phyloP scores from a whole-genome alignment of 2,329 filamentous ascomycete species.

The Zymoseptoria ardabiliae region DNA sequence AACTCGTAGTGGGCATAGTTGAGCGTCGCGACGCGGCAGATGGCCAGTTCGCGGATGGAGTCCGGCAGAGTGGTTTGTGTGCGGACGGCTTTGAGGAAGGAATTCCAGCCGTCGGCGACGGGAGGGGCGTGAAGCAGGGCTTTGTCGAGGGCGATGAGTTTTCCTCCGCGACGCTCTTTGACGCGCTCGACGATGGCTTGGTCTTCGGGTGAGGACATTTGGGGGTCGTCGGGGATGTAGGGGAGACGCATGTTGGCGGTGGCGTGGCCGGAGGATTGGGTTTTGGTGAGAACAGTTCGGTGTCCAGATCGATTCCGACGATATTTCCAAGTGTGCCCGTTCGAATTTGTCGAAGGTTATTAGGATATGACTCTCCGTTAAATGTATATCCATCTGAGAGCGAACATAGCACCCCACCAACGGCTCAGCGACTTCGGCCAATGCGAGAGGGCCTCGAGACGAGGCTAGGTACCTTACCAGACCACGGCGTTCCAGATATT shows the following conservation, averaged over 20 bases:
- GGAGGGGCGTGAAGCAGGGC: conserved; percentile 45
- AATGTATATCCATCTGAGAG: not conserved
- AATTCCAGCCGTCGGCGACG: conserved; percentile 52
- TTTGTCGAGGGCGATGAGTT: conserved; percentile 47
- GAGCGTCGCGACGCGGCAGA: conserved; percentile 71
- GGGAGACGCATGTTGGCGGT: conserved; percentile 45
- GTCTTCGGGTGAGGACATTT: conserved; percentile 40
- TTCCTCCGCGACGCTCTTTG: conserved; percentile 44
- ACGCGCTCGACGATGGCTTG: conserved; percentile 45
- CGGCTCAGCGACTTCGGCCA: not conserved
- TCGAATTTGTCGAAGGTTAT: not conserved
- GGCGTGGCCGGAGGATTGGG: not conserved
- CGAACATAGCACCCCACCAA: not conserved
- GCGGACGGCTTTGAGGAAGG: conserved; percentile 50
- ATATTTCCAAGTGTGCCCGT: not conserved
- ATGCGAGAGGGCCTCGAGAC: not conserved
- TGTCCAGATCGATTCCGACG: not conserved
- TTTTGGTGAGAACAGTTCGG: not conserved
- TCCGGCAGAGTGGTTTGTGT: conserved; percentile 44
- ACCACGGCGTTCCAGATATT: not conserved
- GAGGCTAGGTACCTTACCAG: no score
- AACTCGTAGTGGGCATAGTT: conserved; percentile 84
- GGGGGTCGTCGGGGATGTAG: conserved; percentile 46
- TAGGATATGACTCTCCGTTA: not conserved
- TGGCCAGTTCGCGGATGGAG: conserved; percentile 64